A percentile compares a stretch with the other conserved stretches of the same genome.
Conservation (phyloP, 1,139 yeast species). For the Lodderomyces metapsilosis region DNA sequence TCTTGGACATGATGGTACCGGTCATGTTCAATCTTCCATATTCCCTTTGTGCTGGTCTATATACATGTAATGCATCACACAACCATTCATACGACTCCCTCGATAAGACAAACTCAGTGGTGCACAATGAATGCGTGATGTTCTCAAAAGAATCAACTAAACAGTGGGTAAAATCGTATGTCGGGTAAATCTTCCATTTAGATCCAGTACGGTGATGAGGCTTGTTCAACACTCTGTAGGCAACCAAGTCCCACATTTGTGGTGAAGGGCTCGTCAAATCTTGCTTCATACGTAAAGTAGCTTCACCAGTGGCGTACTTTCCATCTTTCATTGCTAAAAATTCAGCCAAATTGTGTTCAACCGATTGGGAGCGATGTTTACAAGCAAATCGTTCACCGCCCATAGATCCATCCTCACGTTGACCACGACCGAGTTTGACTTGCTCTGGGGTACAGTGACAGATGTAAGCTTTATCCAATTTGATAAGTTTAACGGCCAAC, state of each 20-base stretch:
- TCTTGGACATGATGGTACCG: slow-evolving; percentile 91
- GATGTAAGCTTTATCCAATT: slow-evolving; percentile 74
- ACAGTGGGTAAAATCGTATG: slow-evolving; percentile 98
- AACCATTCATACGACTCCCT: slow-evolving; percentile 98
- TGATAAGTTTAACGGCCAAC: slow-evolving; percentile 78
- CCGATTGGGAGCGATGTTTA: slow-evolving; percentile 64
- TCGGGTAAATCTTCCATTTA: slow-evolving; percentile 97
- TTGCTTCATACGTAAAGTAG: slow-evolving; percentile 95
- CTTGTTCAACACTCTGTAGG: slow-evolving; percentile 92
- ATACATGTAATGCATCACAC: slow-evolving; percentile 91
- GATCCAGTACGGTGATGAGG: slow-evolving; percentile 95
- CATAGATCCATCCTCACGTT: slow-evolving; percentile 84
- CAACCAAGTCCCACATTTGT: slow-evolving; percentile 99
- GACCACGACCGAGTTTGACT: slow-evolving; percentile 86
- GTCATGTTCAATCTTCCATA: slow-evolving; percentile 94
- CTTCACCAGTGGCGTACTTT: slow-evolving; percentile 82
- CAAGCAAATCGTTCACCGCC: slow-evolving; percentile 92
- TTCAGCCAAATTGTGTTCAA: slow-evolving; percentile 72
- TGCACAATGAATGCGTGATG: slow-evolving; percentile 91
- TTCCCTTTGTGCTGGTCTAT: slow-evolving; percentile 98
- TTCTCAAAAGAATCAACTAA: slow-evolving; percentile 96
- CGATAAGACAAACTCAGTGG: slow-evolving; percentile 88
- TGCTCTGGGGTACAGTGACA: slow-evolving; percentile 94
- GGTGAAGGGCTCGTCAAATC: slow-evolving; percentile 90
- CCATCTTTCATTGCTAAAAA: slow-evolving; percentile 94